These are phyloP conservation scores for Ilex aquifolium DNA, from an alignment of 257 asterid genomes.

Conservation along the genomic window DNA sequence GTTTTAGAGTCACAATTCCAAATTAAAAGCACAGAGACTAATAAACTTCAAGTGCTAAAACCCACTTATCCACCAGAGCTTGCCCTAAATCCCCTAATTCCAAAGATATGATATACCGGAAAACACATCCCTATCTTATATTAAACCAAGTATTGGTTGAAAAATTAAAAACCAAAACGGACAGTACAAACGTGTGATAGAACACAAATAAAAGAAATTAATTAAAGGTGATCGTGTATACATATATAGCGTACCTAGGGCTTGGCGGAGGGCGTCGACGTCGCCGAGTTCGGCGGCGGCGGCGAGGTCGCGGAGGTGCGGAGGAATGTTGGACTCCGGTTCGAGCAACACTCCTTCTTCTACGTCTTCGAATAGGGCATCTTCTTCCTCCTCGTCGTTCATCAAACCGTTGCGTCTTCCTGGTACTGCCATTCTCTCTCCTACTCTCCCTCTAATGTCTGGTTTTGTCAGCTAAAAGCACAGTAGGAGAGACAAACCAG, in stretches of 20 bases:
- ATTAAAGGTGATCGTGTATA: too few species aligned
- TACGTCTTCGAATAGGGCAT: too few species aligned
- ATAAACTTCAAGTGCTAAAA: too few species aligned
- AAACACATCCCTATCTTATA: background rate
- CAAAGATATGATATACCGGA: background rate
- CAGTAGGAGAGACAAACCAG: too few species aligned
- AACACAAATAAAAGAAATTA: too few species aligned
- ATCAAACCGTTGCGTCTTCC: slow-evolving; percentile 47
- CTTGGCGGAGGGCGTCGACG: slow-evolving; percentile 55
- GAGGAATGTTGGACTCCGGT: slow-evolving; percentile 46
- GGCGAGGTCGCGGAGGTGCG: slow-evolving; percentile 75
- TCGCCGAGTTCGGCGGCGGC: slow-evolving; percentile 70
- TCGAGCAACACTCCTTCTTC: slow-evolving; percentile 30
- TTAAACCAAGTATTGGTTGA: background rate
- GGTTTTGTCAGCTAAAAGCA: too few species aligned
- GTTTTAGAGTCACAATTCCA: too few species aligned
- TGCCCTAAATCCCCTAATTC: too few species aligned
- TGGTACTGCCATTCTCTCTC: slow-evolving; percentile 62
- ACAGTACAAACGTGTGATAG: too few species aligned
- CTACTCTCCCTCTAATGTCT: background rate
- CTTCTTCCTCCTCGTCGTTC: slow-evolving; percentile 63
- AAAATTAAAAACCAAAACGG: too few species aligned
- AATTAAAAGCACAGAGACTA: too few species aligned
- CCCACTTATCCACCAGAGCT: too few species aligned
- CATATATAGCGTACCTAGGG: slow-evolving; percentile 45